Percentiles rank a stretch among this genome's conserved stretches.
These are phyloP conservation scores for Darksidea phi DNA, from an alignment of 495 filamentous ascomycete species.

Conservation along the genomic window DNA sequence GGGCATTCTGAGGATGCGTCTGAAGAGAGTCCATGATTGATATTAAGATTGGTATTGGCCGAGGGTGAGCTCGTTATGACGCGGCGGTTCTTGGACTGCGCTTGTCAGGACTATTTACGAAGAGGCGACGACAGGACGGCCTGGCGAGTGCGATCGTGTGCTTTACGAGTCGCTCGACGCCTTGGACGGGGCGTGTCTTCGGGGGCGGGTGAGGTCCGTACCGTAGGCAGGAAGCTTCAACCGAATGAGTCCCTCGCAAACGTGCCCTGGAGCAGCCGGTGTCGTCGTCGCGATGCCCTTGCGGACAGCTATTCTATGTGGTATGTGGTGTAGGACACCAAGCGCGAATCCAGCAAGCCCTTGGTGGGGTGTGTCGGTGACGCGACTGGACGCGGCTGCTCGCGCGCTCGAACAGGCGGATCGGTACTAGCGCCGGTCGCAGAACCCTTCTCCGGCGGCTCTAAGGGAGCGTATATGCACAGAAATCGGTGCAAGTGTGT, in stretches of 20 bases:
- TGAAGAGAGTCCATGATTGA: constrained; percentile 1
- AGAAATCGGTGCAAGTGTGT: not conserved
- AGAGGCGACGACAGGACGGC: not conserved
- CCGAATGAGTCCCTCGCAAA: constrained; percentile 88
- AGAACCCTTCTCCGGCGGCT: not conserved
- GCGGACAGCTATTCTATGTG: constrained; percentile 7
- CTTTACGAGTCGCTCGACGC: constrained; percentile 17
- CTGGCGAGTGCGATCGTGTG: constrained; percentile 17
- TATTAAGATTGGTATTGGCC: not conserved
- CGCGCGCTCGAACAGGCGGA: constrained; percentile 1
- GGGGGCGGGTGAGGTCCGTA: constrained; percentile 51
- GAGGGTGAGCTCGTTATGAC: not conserved
- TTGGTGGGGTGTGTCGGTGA: constrained; percentile 18
- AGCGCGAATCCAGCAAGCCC: constrained; percentile 35
- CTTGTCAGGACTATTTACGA: not conserved
- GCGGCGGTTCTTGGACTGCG: not conserved
- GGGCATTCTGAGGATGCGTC: not conserved
- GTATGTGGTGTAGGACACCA: constrained; percentile 19
- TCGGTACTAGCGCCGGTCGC: constrained; percentile 2
- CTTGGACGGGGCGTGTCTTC: constrained; percentile 2
- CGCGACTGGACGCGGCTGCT: constrained; percentile 21
- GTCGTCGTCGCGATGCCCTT: constrained; percentile 17
- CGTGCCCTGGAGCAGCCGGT: constrained; percentile 23
- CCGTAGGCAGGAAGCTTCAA: constrained; percentile 92
- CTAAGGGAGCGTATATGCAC: constrained; percentile 3